phyloP scores from a whole-genome alignment of 2,329 filamentous ascomycete species.

The Arthroderma sp. region DNA sequence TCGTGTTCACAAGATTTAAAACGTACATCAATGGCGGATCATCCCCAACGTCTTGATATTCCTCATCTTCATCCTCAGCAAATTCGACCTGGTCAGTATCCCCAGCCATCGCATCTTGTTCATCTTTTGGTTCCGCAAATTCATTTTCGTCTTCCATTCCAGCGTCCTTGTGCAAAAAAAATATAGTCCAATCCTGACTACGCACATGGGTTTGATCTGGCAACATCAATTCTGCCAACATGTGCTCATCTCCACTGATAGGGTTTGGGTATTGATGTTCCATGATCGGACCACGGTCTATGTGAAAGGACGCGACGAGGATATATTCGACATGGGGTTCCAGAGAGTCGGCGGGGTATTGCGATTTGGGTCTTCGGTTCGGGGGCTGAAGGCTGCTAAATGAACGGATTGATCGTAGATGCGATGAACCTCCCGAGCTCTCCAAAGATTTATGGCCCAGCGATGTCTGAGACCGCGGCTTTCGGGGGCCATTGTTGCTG shows the following conservation, averaged over 20 bases:
- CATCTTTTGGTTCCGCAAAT: constrained; percentile 37
- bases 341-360: constrained; percentile 58
- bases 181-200: constrained; percentile 97
- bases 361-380: constrained; percentile 45
- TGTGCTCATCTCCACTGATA: constrained; percentile 93
- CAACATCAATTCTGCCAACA: constrained; percentile 96
- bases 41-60: constrained; percentile 57
- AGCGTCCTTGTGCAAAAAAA: constrained; percentile 94
- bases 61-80: constrained; percentile 34
- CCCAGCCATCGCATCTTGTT: constrained; percentile 33
- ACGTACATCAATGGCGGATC: constrained; percentile 93
- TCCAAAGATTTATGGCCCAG: constrained; percentile 39
- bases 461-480: constrained; percentile 48
- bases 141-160: constrained; percentile 69
- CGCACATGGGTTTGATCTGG: constrained; percentile 91
- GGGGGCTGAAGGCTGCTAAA: constrained; percentile 12
- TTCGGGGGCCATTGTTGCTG: constrained; percentile 37
- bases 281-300: constrained; percentile 92
- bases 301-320: constrained; percentile 91
- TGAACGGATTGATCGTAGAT: constrained; percentile 22
- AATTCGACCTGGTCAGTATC: constrained; percentile 24
- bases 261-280: constrained; percentile 93
- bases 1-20: constrained; percentile 93
- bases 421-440: constrained; percentile 28
- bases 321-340: constrained; percentile 99